Percentiles rank a stretch among this genome's conserved stretches.
Conservation (phyloP, 2,329 filamentous ascomycete species). For the Scolecobasidium constrictum region DNA sequence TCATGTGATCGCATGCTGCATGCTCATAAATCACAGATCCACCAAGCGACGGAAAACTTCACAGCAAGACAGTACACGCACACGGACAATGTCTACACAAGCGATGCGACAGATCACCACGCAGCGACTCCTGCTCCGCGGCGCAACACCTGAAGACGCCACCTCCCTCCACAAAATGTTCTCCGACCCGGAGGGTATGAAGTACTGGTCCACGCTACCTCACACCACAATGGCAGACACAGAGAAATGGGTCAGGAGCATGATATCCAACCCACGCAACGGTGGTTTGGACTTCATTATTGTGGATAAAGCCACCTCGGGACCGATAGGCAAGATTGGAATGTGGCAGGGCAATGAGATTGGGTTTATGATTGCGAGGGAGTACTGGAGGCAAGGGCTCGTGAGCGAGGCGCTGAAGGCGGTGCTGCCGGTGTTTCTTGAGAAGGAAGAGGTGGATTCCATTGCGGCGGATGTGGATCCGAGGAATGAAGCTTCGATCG, state of each 20-base stretch:
- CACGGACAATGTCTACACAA: no score
- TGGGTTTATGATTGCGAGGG: slow-evolving; percentile 7
- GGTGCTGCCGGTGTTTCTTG: slow-evolving; percentile 3
- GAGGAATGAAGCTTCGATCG: slow-evolving; percentile 5
- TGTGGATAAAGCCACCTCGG: neutral
- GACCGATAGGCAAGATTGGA: slow-evolving; percentile 7
- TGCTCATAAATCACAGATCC: no score
- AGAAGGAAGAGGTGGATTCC: neutral
- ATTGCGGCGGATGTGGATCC: slow-evolving; percentile 8
- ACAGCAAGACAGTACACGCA: no score
- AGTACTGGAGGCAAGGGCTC: slow-evolving; percentile 3
- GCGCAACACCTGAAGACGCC: neutral
- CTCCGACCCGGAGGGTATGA: slow-evolving; percentile 2
- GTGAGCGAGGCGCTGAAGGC: slow-evolving; percentile 4
- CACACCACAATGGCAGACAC: slow-evolving; percentile 4
- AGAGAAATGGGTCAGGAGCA: slow-evolving; percentile 3
- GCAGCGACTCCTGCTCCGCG: neutral
- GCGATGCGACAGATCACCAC: no score
- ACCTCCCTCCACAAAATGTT: neutral
- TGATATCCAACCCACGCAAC: neutral
- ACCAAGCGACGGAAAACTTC: no score
- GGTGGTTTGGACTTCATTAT: slow-evolving; percentile 8
- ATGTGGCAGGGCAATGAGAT: slow-evolving; percentile 6
- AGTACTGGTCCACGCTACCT: slow-evolving; percentile 6
- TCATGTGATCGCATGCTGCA: no score